Percentiles rank a stretch among this genome's conserved stretches.
These are phyloP conservation scores for Poa annua DNA, from an alignment of 176 grass and related monocot species.

Conservation along the genomic window DNA sequence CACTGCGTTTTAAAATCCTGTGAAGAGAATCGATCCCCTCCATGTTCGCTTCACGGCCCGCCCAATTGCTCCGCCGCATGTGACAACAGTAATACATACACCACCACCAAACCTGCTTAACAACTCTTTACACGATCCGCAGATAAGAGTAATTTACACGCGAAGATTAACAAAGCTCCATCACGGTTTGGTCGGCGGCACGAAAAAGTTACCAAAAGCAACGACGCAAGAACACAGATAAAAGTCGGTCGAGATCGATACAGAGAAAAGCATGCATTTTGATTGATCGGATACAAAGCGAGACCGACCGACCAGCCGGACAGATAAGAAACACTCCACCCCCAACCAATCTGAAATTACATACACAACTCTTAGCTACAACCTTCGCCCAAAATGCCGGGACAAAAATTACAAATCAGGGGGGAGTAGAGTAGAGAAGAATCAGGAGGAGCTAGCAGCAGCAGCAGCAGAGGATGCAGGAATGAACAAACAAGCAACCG, in stretches of 20 bases:
- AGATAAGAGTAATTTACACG: not conserved
- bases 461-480: slow-evolving; percentile 40
- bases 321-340: slow-evolving; percentile 28
- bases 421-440: slow-evolving; percentile 49
- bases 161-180: not conserved
- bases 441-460: slow-evolving; percentile 14
- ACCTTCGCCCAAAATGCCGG: slow-evolving; percentile 56
- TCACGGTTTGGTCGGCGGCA: not conserved
- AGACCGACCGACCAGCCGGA: slow-evolving; percentile 8
- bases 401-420: slow-evolving; percentile 59
- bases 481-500: slow-evolving; percentile 37
- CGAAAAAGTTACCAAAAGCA: not conserved
- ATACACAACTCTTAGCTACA: slow-evolving; percentile 56
- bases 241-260: not conserved
- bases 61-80: slow-evolving; percentile 19
- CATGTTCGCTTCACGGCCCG: slow-evolving; percentile 25
- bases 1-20: slow-evolving; percentile 9
- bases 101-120: not conserved
- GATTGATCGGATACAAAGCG: slow-evolving; percentile 35
- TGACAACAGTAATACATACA: not conserved
- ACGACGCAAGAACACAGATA: not conserved
- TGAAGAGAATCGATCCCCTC: slow-evolving; percentile 27
- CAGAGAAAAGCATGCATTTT: slow-evolving; percentile 30
- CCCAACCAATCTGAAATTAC: slow-evolving; percentile 62
- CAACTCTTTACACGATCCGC: not conserved